Conservation (phyloP, 1,284 basidiomycete species). For the Ceratobasidium sp. region DNA sequence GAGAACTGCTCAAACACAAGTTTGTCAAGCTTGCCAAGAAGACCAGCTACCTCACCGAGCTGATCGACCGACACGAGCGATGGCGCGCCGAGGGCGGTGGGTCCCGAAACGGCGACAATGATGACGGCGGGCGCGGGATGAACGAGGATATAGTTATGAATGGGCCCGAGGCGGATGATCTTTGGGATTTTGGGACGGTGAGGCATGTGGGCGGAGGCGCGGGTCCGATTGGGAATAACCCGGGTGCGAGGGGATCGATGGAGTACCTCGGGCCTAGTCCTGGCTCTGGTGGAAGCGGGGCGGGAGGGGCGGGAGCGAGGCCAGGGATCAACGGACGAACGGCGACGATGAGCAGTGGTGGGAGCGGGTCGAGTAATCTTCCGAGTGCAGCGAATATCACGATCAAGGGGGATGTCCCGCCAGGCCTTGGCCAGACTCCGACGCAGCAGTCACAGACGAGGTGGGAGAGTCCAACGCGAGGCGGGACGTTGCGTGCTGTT, state of each 20-base stretch:
- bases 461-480: slow-evolving; percentile 45
- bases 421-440: slow-evolving; percentile 54
- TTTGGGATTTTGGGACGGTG: slow-evolving; percentile 95
- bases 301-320: background rate
- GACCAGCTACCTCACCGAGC: slow-evolving; percentile 89
- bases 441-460: slow-evolving; percentile 45
- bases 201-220: slow-evolving; percentile 61
- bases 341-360: slow-evolving; percentile 26
- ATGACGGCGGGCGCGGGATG: slow-evolving; percentile 64
- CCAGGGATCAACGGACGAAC: slow-evolving; percentile 37
- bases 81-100: slow-evolving; percentile 91
- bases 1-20: slow-evolving; percentile 93
- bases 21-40: slow-evolving; percentile 95
- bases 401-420: slow-evolving; percentile 63
- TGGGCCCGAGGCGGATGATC: slow-evolving; percentile 70
- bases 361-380: slow-evolving; percentile 30
- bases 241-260: slow-evolving; percentile 35
- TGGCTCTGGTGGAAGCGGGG: background rate
- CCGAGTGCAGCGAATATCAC: slow-evolving; percentile 55
- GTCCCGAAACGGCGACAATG: slow-evolving; percentile 68
- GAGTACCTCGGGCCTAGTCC: slow-evolving; percentile 34
- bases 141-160: slow-evolving; percentile 60
- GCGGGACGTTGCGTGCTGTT: slow-evolving; percentile 65
- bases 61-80: slow-evolving; percentile 92
- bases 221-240: slow-evolving; percentile 7